These are phyloP conservation scores for Aspergillus glaucus DNA, from an alignment of 2,329 filamentous ascomycete genomes.

Conservation along the genomic window DNA sequence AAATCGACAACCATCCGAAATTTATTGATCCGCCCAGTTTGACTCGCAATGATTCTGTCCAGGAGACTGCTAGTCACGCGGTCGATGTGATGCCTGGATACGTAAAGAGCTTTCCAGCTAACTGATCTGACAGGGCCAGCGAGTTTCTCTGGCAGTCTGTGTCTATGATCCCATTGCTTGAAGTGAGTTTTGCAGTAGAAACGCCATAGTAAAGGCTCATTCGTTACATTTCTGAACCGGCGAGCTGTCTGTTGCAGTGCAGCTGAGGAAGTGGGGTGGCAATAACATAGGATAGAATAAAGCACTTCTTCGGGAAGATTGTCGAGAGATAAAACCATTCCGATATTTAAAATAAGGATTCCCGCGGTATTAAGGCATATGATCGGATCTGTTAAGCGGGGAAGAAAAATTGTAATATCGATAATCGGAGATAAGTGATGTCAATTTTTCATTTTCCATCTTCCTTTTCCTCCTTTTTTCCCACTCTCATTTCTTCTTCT, in stretches of 20 bases:
- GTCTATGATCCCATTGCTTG: slow-evolving; percentile 65
- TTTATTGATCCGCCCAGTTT: slow-evolving; percentile 62
- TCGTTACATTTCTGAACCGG: slow-evolving; percentile 59
- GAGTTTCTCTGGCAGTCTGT: slow-evolving; percentile 56
- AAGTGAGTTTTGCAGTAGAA: slow-evolving; percentile 64
- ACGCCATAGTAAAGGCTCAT: slow-evolving; percentile 73
- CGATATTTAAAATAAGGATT: slow-evolving; percentile 10
- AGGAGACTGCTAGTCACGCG: slow-evolving; percentile 49
- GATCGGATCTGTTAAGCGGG: no score
- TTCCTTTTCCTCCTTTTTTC: no score
- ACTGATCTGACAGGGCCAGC: slow-evolving; percentile 48
- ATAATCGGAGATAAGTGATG: no score
- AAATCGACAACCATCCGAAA: slow-evolving; percentile 64
- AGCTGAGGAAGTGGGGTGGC: slow-evolving; percentile 46
- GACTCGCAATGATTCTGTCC: slow-evolving; percentile 63
- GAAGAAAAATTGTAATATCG: background rate
- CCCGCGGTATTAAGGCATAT: no score
- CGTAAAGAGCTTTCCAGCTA: slow-evolving; percentile 69
- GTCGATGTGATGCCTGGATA: slow-evolving; percentile 51
- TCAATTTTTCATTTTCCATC: no score
- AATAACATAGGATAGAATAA: slow-evolving; percentile 65
- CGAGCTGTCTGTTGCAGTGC: slow-evolving; percentile 55
- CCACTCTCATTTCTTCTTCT: no score
- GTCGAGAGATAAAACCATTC: slow-evolving; percentile 29
- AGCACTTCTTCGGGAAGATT: slow-evolving; percentile 77